Percentiles rank a stretch among this genome's conserved stretches.
These are phyloP conservation scores for Aspergillus awamori DNA, from an alignment of 2,329 filamentous ascomycete genomes.

Conservation along the genomic window DNA sequence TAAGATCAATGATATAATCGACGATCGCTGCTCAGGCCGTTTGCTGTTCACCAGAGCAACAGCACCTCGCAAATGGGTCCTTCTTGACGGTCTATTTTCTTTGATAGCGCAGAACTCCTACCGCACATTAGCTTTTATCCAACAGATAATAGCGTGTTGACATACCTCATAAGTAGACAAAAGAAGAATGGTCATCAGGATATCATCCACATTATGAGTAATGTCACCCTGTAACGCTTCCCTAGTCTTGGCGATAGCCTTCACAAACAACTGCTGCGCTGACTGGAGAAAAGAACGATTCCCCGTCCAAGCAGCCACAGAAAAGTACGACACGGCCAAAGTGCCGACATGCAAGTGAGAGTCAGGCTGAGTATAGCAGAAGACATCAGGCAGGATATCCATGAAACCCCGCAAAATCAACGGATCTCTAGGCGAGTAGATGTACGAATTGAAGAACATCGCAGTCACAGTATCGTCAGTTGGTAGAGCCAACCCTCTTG, in stretches of 20 bases:
- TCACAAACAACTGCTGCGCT: conserved; percentile 28
- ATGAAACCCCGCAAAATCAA: conserved; percentile 31
- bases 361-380: conserved; percentile 20
- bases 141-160: neutral
- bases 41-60: conserved; percentile 32
- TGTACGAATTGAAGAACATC: conserved; percentile 34
- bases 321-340: conserved; percentile 33
- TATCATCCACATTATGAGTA: conserved; percentile 24
- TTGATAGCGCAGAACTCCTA: conserved; percentile 33
- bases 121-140: neutral
- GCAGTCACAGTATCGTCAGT: conserved; percentile 32
- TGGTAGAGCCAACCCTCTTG: conserved; percentile 22
- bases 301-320: conserved; percentile 34
- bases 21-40: conserved; percentile 18
- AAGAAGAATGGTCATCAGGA: conserved; percentile 30
- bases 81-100: conserved; percentile 24
- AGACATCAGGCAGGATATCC: conserved; percentile 31
- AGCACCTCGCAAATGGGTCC: conserved; percentile 33
- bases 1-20: conserved; percentile 20
- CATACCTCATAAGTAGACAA: conserved; percentile 34
- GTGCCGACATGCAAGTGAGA: conserved; percentile 29
- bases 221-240: conserved; percentile 24
- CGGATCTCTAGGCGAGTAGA: conserved; percentile 31
- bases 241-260: conserved; percentile 29
- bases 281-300: conserved; percentile 25